Base-by-base conservation (phyloP, 441 rosid genomes). In the Raphanus hybrid region DNA sequence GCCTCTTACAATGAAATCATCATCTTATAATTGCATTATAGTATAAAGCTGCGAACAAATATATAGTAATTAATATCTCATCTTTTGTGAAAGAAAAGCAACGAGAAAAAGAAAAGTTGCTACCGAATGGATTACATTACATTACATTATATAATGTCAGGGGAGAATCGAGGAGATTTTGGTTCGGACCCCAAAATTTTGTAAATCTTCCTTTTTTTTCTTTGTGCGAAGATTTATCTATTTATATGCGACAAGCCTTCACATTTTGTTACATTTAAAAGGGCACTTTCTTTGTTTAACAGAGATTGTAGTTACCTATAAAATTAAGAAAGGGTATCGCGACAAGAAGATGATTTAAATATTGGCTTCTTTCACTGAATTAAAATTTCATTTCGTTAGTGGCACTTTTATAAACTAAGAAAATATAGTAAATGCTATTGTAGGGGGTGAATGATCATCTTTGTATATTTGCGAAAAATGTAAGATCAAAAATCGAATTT, bases 21-120 rank as follows among this genome's bases (percentile, higher is more conserved):
- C 75, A 80, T 89, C 92, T 85, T 87, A 84, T 92, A 78, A 92
- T 92, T 88, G 87, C 86, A 52, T 70, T 79, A 74, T 29, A 37
- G 43, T 37, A 55, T 37, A 82, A 87, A 82, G 91, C 75, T 76
- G 72, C 80, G 9, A 10, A 34, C 32, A 29, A 62, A 78, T 77
- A 39, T 83, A 82, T 84, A 67, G 52, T 61, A 74, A 26, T 62
- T 14, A 79, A 73, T 78, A 78, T 82, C 90, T 77, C 89, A 82
- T 27, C 90, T 89, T 88, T 92, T 78, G 34, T 50, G 61, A 79
- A 55, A 69, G 69, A 41, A 67, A 71, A 66, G 35, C 14, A 35
- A 48, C 5, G 48, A 3, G 18, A 14, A 71, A 75, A 15, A 18
- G 15, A 18, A 64, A 52, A 57, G 62, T 67, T 27, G 64, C 14